Conservation (phyloP, 1,139 yeast genomes). For the Pichia terricola region DNA sequence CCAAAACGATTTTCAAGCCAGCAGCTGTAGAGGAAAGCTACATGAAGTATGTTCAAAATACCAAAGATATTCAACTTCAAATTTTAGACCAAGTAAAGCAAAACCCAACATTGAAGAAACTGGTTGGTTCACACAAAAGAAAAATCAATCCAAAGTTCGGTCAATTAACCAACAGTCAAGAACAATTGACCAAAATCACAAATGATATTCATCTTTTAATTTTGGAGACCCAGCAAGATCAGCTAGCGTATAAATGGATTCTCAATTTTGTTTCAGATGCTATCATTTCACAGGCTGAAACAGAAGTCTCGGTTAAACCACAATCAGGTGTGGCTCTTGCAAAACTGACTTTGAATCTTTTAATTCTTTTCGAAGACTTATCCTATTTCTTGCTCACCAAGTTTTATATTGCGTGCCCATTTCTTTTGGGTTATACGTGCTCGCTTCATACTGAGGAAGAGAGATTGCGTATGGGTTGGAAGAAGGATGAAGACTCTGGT, state of each 20-base stretch:
- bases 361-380: constrained; percentile 55
- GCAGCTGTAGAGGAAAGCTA: constrained; percentile 37
- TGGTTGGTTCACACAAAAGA: constrained; percentile 45
- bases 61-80: constrained; percentile 47
- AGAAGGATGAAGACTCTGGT: constrained; percentile 36
- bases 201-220: constrained; percentile 43
- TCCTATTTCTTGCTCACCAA: constrained; percentile 65
- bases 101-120: constrained; percentile 34
- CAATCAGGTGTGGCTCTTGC: constrained; percentile 77
- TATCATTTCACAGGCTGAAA: constrained; percentile 81
- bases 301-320: constrained; percentile 78
- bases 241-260: constrained; percentile 58
- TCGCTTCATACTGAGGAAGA: constrained; percentile 76
- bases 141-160: constrained; percentile 85
- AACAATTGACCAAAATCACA: constrained; percentile 47
- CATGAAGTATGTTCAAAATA: constrained; percentile 43
- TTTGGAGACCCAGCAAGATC: constrained; percentile 34
- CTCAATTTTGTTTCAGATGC: constrained; percentile 79
- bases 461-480: constrained; percentile 81
- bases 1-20: constrained; percentile 27
- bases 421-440: constrained; percentile 72
- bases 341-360: constrained; percentile 45
- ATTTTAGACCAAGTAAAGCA: constrained; percentile 45
- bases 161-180: constrained; percentile 65
- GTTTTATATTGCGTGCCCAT: constrained; percentile 85